Conservation (phyloP, 805 yeast species). For the Hanseniaspora lachancei region DNA sequence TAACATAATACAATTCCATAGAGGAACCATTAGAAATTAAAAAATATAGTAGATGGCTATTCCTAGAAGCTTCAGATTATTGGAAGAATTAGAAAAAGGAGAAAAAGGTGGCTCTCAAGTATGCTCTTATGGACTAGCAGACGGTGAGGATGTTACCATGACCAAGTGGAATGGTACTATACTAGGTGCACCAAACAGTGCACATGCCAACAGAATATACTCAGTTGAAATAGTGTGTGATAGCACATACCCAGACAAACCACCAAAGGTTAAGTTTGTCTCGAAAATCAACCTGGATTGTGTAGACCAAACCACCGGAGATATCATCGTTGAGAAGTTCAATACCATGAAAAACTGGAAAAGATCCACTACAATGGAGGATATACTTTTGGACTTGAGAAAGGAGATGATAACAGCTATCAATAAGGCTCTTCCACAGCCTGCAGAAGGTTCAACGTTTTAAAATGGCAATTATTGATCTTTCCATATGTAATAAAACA, state of each 20-base stretch:
- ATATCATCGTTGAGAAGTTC: constrained; percentile 40
- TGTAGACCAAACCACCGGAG: constrained; percentile 55
- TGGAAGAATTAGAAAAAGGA: constrained; percentile 95
- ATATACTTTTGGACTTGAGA: constrained; percentile 76
- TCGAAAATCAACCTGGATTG: constrained; percentile 85
- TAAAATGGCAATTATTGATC: constrained; percentile 10
- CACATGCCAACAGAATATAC: constrained; percentile 88
- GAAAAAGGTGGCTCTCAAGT: constrained; percentile 98
- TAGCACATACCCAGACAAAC: constrained; percentile 69
- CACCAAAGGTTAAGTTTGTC: constrained; percentile 70
- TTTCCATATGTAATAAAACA: not conserved
- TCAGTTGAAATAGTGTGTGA: constrained; percentile 73
- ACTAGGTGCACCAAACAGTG: constrained; percentile 86
- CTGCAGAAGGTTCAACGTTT: constrained; percentile 74
- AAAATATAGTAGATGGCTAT: constrained; percentile 4
- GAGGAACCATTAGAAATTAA: not conserved
- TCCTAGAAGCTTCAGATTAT: constrained; percentile 86
- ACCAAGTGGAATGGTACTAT: constrained; percentile 97
- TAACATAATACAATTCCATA: too few relatives aligned
- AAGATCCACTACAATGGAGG: constrained; percentile 83
- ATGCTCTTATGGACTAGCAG: constrained; percentile 86
- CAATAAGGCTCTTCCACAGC: constrained; percentile 80
- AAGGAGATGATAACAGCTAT: constrained; percentile 75
- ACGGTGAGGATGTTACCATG: constrained; percentile 84
- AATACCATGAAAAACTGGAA: constrained; percentile 74